Conservation (phyloP, 805 yeast species). For the Candida odintsovae region DNA sequence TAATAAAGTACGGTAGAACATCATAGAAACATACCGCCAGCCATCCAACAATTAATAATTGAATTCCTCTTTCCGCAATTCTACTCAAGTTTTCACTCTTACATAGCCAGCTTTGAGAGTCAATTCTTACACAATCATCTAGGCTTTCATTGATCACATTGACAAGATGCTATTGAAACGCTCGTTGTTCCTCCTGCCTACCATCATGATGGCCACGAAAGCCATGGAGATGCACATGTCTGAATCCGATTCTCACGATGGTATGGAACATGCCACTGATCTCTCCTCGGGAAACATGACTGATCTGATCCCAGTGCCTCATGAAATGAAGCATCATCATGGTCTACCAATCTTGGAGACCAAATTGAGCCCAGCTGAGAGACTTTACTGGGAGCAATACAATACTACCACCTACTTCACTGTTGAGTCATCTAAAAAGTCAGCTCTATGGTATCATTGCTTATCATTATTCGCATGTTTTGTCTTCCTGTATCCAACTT, state of each 20-base stretch:
- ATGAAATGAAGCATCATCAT: slow-evolving; percentile 45
- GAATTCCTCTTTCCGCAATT: background rate
- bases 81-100: background rate
- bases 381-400: slow-evolving; percentile 71
- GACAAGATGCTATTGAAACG: background rate
- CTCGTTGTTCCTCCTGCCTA: background rate
- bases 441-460: slow-evolving; percentile 52
- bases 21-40: background rate
- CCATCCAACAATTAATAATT: background rate
- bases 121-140: too few relatives aligned
- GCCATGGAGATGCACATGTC: slow-evolving; percentile 22
- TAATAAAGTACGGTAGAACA: background rate
- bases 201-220: slow-evolving; percentile 1
- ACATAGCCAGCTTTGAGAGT: too few relatives aligned
- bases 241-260: slow-evolving; percentile 7
- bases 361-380: slow-evolving; percentile 63
- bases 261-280: background rate
- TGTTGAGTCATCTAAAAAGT: slow-evolving; percentile 40
- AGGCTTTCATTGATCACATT: background rate
- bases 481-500: slow-evolving; percentile 59
- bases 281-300: slow-evolving; percentile 5
- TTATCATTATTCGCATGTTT: slow-evolving; percentile 37
- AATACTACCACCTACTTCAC: slow-evolving; percentile 73
- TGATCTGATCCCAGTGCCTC: slow-evolving; percentile 37
- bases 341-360: slow-evolving; percentile 72